phyloP scores from a whole-genome alignment of 192 early-diverging fungal species.

The Allomyces arbusculus region DNA sequence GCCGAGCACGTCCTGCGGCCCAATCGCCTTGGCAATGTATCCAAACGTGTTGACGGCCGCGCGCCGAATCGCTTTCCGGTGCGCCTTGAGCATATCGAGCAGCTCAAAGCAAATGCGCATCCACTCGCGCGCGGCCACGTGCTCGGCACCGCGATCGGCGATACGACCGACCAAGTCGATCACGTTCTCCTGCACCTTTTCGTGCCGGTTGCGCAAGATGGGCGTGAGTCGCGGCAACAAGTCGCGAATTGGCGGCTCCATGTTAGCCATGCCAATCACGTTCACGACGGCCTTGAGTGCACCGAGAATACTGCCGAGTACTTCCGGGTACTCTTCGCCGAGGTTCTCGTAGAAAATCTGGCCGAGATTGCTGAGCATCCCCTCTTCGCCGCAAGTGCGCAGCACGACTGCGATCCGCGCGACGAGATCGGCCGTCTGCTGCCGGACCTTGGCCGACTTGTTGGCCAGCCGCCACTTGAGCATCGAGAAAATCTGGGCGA shows the following conservation, averaged over 20 bases:
- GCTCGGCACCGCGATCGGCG: slow-evolving; percentile 93
- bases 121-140: slow-evolving; percentile 92
- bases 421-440: slow-evolving; percentile 93
- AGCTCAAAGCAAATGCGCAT: slow-evolving; percentile 99
- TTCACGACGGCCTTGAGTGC: slow-evolving; percentile 89
- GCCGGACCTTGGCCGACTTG: slow-evolving; percentile 81
- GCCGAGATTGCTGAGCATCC: slow-evolving; percentile 79
- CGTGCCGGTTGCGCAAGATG: slow-evolving; percentile 91
- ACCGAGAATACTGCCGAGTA: slow-evolving; percentile 80
- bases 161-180: slow-evolving; percentile 96
- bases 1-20: slow-evolving; percentile 96
- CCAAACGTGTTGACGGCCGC: slow-evolving; percentile 97
- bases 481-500: slow-evolving; percentile 82
- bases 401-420: slow-evolving; percentile 84
- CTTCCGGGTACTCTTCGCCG: slow-evolving; percentile 98
- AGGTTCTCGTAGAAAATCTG: slow-evolving; percentile 93
- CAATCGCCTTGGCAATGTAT: slow-evolving; percentile 97
- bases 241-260: slow-evolving; percentile 98
- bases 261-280: slow-evolving; percentile 90
- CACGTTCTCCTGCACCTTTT: slow-evolving; percentile 69
- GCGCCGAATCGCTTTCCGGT: slow-evolving; percentile 84
- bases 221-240: slow-evolving; percentile 90
- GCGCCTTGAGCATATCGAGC: slow-evolving; percentile 88
- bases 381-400: slow-evolving; percentile 85
- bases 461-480: slow-evolving; percentile 96